phyloP scores from a whole-genome alignment of 1,284 basidiomycete genomes.

The Neonothopanus nambi region DNA sequence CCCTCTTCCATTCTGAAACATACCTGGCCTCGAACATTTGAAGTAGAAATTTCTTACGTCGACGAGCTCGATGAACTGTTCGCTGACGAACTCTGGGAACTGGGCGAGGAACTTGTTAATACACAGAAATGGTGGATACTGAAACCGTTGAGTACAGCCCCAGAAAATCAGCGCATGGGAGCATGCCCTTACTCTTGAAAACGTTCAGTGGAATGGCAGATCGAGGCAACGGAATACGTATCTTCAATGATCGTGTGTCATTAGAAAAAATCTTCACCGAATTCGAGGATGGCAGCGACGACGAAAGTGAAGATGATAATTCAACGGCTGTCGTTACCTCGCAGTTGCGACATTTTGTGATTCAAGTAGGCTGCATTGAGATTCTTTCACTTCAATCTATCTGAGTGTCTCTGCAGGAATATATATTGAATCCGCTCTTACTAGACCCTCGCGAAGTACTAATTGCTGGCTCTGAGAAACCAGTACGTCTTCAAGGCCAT shows the following conservation, averaged over 20 bases:
- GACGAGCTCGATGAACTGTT: conserved; percentile 97
- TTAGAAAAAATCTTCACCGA: conserved; percentile 81
- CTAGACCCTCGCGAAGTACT: conserved; percentile 63
- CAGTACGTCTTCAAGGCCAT: conserved; percentile 47
- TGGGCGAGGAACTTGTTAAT: conserved; percentile 63
- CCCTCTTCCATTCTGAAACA: conserved; percentile 52
- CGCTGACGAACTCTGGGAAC: conserved; percentile 91
- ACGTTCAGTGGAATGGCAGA: conserved; percentile 82
- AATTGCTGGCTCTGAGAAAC: conserved; percentile 25
- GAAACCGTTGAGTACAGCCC: conserved; percentile 64
- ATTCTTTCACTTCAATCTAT: conserved; percentile 5
- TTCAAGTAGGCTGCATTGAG: conserved; percentile 65
- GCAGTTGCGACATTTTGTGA: conserved; percentile 94
- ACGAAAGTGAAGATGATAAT: conserved; percentile 25
- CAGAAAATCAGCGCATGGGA: neutral
- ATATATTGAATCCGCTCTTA: conserved; percentile 75
- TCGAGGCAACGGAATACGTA: conserved; percentile 90
- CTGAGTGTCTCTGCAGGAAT: conserved; percentile 60
- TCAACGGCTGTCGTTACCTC: conserved; percentile 74
- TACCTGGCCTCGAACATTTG: conserved; percentile 81
- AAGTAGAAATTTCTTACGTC: conserved; percentile 86
- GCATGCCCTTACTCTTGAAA: conserved; percentile 11
- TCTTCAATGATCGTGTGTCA: conserved; percentile 82
- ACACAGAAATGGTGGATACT: conserved; percentile 83
- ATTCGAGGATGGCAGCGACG: conserved; percentile 66